phyloP scores from a whole-genome alignment of 2,329 filamentous ascomycete species.

The Parastagonospora nodorum region DNA sequence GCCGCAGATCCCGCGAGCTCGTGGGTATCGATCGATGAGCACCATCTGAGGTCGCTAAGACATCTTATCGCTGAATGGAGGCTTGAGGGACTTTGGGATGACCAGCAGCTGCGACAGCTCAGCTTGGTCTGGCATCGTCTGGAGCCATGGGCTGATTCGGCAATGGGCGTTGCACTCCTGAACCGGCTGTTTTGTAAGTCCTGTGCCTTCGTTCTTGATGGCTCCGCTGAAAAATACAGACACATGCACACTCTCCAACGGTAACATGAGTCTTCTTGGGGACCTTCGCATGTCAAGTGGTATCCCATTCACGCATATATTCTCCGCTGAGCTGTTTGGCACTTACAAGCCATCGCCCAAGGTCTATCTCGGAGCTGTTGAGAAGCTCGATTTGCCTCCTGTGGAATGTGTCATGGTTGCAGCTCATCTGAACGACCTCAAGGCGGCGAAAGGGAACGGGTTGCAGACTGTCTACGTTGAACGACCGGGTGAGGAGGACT shows the following conservation, averaged over 20 bases:
- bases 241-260: slow-evolving; percentile 75
- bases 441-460: slow-evolving; percentile 67
- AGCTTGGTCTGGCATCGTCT: slow-evolving; percentile 75
- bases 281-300: slow-evolving; percentile 66
- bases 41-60: slow-evolving; percentile 68
- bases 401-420: slow-evolving; percentile 76
- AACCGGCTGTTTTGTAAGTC: slow-evolving; percentile 54
- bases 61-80: slow-evolving; percentile 62
- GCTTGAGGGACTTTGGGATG: slow-evolving; percentile 64
- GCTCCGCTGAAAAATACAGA: slow-evolving; percentile 10
- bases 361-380: slow-evolving; percentile 72
- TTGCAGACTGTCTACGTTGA: slow-evolving; percentile 77
- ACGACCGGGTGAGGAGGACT: slow-evolving; percentile 68
- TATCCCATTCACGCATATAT: slow-evolving; percentile 66
- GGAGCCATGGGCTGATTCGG: slow-evolving; percentile 70
- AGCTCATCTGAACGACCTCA: slow-evolving; percentile 72
- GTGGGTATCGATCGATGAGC: slow-evolving; percentile 75
- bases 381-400: slow-evolving; percentile 61
- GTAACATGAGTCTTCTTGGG: slow-evolving; percentile 67
- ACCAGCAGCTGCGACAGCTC: slow-evolving; percentile 44
- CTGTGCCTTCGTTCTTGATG: not conserved
- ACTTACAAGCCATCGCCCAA: slow-evolving; percentile 74
- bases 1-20: slow-evolving; percentile 49
- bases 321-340: slow-evolving; percentile 72
- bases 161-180: slow-evolving; percentile 62